Conservation (phyloP, 2,329 filamentous ascomycete species). For the Fusarium decemcellulare region DNA sequence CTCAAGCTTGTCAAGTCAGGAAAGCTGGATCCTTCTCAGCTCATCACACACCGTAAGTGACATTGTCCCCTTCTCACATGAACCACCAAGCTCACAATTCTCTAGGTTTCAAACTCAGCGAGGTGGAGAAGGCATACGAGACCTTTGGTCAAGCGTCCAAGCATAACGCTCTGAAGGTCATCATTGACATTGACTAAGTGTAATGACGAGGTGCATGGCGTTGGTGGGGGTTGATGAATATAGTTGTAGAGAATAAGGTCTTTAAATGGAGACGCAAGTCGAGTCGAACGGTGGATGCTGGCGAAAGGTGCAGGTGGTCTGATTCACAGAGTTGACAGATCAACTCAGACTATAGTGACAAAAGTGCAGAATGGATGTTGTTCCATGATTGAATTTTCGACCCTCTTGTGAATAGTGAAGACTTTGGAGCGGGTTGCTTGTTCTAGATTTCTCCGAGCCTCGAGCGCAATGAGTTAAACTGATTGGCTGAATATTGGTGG, state of each 20-base stretch:
- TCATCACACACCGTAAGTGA: conserved; percentile 62
- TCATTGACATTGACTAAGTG: conserved; percentile 37
- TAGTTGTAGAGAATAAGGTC: not conserved
- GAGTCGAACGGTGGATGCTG: not conserved
- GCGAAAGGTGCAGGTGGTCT: not conserved
- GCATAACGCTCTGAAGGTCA: conserved; percentile 36
- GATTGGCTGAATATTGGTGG: too few relatives aligned
- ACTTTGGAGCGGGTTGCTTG: too few relatives aligned
- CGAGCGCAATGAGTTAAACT: not conserved
- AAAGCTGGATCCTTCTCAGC: conserved; percentile 56
- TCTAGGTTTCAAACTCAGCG: conserved; percentile 36
- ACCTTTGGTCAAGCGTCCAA: conserved; percentile 37
- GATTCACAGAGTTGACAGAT: too few relatives aligned
- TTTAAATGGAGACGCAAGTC: conserved; percentile 8
- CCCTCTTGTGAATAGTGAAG: too few relatives aligned
- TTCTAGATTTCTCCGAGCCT: too few relatives aligned
- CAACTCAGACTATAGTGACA: too few relatives aligned
- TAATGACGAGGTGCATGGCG: not conserved
- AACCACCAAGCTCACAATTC: not conserved
- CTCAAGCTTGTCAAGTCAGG: conserved; percentile 60
- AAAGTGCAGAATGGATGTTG: too few relatives aligned
- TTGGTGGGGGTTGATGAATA: not conserved
- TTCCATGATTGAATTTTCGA: too few relatives aligned
- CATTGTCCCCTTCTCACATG: not conserved
- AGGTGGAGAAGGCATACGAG: conserved; percentile 39